These are phyloP conservation scores for Penicillium alfredii DNA, from an alignment of 495 filamentous ascomycete species.

Conservation along the genomic window DNA sequence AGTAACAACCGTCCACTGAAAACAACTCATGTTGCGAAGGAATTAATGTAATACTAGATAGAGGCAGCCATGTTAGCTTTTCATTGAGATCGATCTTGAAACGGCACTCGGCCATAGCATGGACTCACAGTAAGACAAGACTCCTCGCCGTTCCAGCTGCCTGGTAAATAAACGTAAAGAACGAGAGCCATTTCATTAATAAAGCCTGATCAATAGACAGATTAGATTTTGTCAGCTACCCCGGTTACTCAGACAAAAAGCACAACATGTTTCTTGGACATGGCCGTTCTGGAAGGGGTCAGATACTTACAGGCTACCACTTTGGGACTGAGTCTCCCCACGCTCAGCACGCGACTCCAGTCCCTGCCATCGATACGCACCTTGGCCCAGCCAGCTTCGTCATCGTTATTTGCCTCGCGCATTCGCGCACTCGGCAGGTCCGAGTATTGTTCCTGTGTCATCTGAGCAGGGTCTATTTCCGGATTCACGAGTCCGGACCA, in stretches of 20 bases:
- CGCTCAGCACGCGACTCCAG: conserved; percentile 83
- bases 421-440: conserved; percentile 72
- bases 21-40: conserved; percentile 39
- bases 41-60: conserved; percentile 58
- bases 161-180: conserved; percentile 84
- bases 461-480: conserved; percentile 66
- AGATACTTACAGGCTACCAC: conserved; percentile 74
- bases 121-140: conserved; percentile 72
- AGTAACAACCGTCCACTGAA: too few species aligned
- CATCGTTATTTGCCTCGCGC: conserved; percentile 44
- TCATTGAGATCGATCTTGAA: too few species aligned
- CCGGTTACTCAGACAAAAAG: too few species aligned
- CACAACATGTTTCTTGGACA: too few species aligned
- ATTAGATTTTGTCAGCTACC: neutral
- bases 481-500: conserved; percentile 85
- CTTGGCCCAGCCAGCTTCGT: conserved; percentile 69
- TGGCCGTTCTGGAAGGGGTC: too few species aligned
- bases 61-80: conserved; percentile 1
- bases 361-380: conserved; percentile 88
- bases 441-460: conserved; percentile 55
- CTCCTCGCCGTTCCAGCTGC: conserved; percentile 63
- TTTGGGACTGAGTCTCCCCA: conserved; percentile 78
- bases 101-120: neutral
- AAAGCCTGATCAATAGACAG: conserved; percentile 40
- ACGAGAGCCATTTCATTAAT: conserved; percentile 77